A percentile compares a stretch with the other conserved stretches of the same genome.
phyloP scores from a whole-genome alignment of 1,284 basidiomycete genomes.

The Phaffia rhodozyma region DNA sequence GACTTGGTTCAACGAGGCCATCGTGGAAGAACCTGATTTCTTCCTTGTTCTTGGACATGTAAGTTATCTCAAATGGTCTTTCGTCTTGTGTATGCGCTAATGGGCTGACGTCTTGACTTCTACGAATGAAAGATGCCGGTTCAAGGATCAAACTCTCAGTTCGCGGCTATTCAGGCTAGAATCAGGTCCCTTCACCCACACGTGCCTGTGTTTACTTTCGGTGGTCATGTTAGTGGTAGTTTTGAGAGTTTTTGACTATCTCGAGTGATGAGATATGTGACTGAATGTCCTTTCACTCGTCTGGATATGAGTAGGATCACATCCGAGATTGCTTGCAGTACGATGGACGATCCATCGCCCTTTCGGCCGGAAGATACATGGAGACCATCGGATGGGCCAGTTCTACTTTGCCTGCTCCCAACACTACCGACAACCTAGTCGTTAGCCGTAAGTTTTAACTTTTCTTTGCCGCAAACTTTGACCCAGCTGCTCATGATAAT shows the following conservation, averaged over 20 bases:
- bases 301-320: constrained; percentile 33
- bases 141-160: constrained; percentile 31
- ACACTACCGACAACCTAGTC: constrained; percentile 25
- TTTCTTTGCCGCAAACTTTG: no score
- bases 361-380: constrained; percentile 76
- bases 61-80: constrained; percentile 15
- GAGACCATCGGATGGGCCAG: constrained; percentile 58
- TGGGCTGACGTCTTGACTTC: no score
- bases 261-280: constrained; percentile 43
- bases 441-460: no score
- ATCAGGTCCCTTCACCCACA: constrained; percentile 56
- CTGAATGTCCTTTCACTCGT: no score
- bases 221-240: constrained; percentile 38
- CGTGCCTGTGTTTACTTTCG: constrained; percentile 68
- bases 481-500: no score
- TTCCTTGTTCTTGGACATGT: constrained; percentile 39
- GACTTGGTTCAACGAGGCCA: constrained; percentile 54
- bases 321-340: constrained; percentile 59
- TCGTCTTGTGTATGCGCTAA: constrained; percentile 23
- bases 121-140: constrained; percentile 31
- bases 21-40: constrained; percentile 64
- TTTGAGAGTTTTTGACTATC: neutral
- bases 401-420: constrained; percentile 25
- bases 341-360: constrained; percentile 31
- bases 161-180: constrained; percentile 64